A percentile compares a stretch with the other conserved stretches of the same genome.
Evolutionary conservation across 129 eudicot species (phyloP).

Genomic region (Flaveria bidentis): DNA sequence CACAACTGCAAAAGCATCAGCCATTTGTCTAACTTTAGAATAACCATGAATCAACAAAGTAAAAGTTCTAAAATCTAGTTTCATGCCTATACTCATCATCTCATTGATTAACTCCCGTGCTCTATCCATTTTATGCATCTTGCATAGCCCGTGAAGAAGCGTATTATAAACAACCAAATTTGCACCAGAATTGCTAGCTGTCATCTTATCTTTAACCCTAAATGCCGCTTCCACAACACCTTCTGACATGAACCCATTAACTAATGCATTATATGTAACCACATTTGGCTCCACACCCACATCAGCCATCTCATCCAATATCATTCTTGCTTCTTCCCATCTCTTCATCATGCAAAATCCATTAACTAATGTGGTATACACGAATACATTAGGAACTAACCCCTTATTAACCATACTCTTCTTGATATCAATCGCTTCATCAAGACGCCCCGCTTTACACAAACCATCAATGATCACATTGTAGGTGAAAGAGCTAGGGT

Average conservation of each 20-base stretch:
- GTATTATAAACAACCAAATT: constrained; percentile 41
- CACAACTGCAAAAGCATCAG: constrained; percentile 58
- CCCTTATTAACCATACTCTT: constrained; percentile 33
- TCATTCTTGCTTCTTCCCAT: constrained; percentile 33
- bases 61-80: constrained; percentile 55
- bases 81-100: constrained; percentile 47
- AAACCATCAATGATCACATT: constrained; percentile 35
- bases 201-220: constrained; percentile 40
- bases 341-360: constrained; percentile 34
- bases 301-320: constrained; percentile 34
- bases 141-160: constrained; percentile 41
- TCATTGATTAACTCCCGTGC: constrained; percentile 48
- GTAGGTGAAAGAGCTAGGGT: constrained; percentile 35
- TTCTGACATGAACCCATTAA: constrained; percentile 34
- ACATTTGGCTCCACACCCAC: constrained; percentile 33
- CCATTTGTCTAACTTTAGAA: constrained; percentile 43
- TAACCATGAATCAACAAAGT: constrained; percentile 60
- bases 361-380: constrained; percentile 30
- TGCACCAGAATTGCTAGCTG: constrained; percentile 24
- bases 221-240: constrained; percentile 35
- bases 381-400: constrained; percentile 27
- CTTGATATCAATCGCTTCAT: constrained; percentile 41
- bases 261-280: constrained; percentile 31
- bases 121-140: constrained; percentile 42
- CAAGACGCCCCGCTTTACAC: constrained; percentile 29